Evolutionary conservation across 352 stramenopile genomes (phyloP).

Genomic region (Globisporangium cylindrosporum): DNA sequence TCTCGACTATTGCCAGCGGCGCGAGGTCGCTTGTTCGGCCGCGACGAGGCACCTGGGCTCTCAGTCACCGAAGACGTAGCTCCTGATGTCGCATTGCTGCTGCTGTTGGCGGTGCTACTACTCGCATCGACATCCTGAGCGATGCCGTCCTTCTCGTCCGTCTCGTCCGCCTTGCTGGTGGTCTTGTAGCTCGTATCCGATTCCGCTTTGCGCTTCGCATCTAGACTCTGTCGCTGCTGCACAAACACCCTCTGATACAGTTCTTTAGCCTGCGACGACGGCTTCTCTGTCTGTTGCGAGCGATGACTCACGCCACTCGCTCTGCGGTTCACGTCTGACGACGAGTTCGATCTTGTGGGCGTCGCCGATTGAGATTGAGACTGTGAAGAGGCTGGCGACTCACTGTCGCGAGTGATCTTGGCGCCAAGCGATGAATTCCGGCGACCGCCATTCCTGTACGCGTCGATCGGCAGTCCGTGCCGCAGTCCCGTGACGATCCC

Average conservation of each 20-base stretch:
- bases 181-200: not conserved
- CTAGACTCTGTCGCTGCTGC: slow-evolving; percentile 1
- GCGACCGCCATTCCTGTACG: slow-evolving; percentile 9
- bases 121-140: not conserved
- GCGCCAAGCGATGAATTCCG: not conserved
- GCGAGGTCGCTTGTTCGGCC: slow-evolving; percentile 3
- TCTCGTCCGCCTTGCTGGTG: not conserved
- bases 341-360: not conserved
- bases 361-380: not conserved
- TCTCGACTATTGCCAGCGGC: not conserved
- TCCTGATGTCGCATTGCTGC: not conserved
- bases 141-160: slow-evolving; percentile 4
- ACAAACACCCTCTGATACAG: not conserved
- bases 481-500: not conserved
- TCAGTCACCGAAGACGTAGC: not conserved
- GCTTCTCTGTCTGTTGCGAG: not conserved
- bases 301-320: not conserved
- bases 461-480: slow-evolving; percentile 2
- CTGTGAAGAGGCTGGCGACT: not conserved
- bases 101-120: not conserved
- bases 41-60: not conserved
- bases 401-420: slow-evolving; percentile 2
- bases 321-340: not conserved
- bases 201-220: not conserved
- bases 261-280: not conserved